Conservation (phyloP, 495 filamentous ascomycete species). For the Penicilliopsis zonata region DNA sequence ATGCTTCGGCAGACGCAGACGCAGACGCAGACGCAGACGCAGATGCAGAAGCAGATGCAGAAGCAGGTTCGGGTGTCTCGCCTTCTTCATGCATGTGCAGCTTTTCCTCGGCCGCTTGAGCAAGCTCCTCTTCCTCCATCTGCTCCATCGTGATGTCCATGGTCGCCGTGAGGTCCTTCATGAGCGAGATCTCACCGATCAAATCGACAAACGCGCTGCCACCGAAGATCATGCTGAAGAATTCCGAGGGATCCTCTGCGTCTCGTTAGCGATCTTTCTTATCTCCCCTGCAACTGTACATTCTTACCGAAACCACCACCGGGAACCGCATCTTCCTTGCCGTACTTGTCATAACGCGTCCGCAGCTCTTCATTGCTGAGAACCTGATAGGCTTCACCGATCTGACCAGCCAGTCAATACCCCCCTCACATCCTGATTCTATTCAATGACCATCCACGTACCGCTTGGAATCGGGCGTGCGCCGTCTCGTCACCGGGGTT, state of each 20-base stretch:
- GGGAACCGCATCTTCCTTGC: conserved; percentile 84
- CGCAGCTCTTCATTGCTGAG: conserved; percentile 78
- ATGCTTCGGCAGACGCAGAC: conserved; percentile 8
- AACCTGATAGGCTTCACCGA: conserved; percentile 97
- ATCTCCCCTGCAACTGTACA: too few relatives aligned
- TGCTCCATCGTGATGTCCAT: conserved; percentile 82
- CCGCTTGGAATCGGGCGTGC: conserved; percentile 80
- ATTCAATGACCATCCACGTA: too few relatives aligned
- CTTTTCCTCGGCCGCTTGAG: conserved; percentile 37
- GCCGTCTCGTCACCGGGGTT: conserved; percentile 96
- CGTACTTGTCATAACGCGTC: conserved; percentile 88
- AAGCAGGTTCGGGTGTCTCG: conserved; percentile 22
- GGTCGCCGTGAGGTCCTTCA: conserved; percentile 81
- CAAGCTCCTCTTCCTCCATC: conserved; percentile 53
- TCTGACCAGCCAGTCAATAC: too few relatives aligned
- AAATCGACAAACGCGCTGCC: conserved; percentile 90
- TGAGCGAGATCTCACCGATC: conserved; percentile 83
- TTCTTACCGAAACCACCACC: conserved; percentile 71
- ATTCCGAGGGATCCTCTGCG: conserved; percentile 84
- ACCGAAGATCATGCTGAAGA: conserved; percentile 98
- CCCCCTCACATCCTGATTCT: too few relatives aligned
- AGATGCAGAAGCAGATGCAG: conserved; percentile 13
- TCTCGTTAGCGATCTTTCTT: conserved; percentile 12
- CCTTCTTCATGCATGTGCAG: conserved; percentile 32
- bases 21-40: conserved; percentile 12